These are phyloP conservation scores for Diaporthe sp. DNA, from an alignment of 2,329 filamentous ascomycete genomes.

Conservation along the genomic window DNA sequence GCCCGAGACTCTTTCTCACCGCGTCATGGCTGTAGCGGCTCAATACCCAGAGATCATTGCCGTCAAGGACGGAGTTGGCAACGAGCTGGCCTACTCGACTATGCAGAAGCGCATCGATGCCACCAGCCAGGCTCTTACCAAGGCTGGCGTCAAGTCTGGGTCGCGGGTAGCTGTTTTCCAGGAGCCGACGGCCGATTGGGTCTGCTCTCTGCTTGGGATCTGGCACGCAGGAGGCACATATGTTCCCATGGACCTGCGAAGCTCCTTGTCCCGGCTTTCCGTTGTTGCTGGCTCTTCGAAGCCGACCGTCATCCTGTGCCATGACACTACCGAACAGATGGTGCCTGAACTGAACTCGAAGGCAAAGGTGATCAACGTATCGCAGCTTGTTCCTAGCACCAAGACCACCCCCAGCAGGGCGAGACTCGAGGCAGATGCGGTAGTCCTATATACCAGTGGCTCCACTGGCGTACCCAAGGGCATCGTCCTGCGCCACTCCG, in stretches of 20 bases:
- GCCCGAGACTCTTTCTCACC: slow-evolving; percentile 50
- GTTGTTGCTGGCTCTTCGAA: slow-evolving; percentile 47
- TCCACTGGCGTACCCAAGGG: slow-evolving; percentile 56
- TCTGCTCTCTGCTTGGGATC: slow-evolving; percentile 56
- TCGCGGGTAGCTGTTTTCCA: slow-evolving; percentile 55
- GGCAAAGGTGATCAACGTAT: slow-evolving; percentile 7
- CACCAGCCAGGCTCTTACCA: slow-evolving; percentile 49
- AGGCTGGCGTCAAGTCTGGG: slow-evolving; percentile 31
- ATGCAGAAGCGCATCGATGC: slow-evolving; percentile 49
- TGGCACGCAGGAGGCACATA: slow-evolving; percentile 52
- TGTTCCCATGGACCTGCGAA: slow-evolving; percentile 55
- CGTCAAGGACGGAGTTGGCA: slow-evolving; percentile 41
- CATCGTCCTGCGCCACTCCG: slow-evolving; percentile 49
- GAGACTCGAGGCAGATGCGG: slow-evolving; percentile 39
- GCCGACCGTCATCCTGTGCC: slow-evolving; percentile 44
- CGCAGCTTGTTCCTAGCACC: not conserved
- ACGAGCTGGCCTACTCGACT: slow-evolving; percentile 50
- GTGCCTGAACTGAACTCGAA: slow-evolving; percentile 3
- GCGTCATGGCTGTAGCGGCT: slow-evolving; percentile 50
- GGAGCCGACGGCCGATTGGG: slow-evolving; percentile 50
- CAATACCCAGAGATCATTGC: slow-evolving; percentile 39
- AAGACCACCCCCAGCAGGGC: slow-evolving; percentile 1
- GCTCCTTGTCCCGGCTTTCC: slow-evolving; percentile 47
- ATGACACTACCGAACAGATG: slow-evolving; percentile 32
- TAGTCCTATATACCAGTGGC: slow-evolving; percentile 51